Evolutionary conservation across 2,329 filamentous ascomycete genomes (phyloP).

Genomic region (Talaromyces sp.): DNA sequence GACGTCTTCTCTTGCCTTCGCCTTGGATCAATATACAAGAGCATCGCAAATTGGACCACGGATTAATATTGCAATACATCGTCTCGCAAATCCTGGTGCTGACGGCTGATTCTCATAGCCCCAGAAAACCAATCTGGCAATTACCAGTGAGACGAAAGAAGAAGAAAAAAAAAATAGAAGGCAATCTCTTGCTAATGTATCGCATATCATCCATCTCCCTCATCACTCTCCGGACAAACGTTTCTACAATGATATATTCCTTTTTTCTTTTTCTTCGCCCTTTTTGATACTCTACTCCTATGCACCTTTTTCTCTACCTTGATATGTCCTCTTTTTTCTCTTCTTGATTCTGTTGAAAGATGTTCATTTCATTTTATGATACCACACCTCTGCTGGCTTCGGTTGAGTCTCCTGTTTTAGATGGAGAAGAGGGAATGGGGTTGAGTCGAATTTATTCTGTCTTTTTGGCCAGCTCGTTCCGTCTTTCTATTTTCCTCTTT

Average conservation of each 20-base stretch:
- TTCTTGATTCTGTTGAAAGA: slow-evolving; percentile 25
- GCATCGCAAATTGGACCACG: slow-evolving; percentile 22
- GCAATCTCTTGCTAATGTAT: neutral
- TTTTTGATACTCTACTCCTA: neutral
- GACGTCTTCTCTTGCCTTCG: slow-evolving; percentile 19
- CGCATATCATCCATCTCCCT: neutral
- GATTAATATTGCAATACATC: slow-evolving; percentile 21
- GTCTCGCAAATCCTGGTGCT: slow-evolving; percentile 28
- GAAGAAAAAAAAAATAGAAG: slow-evolving; percentile 6
- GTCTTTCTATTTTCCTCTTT: neutral
- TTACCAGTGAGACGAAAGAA: slow-evolving; percentile 26
- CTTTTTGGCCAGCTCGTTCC: neutral
- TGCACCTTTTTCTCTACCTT: slow-evolving; percentile 6
- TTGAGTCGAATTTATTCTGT: slow-evolving; percentile 1
- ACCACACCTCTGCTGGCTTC: slow-evolving; percentile 10
- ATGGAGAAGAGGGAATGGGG: neutral
- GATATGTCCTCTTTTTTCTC: slow-evolving; percentile 13
- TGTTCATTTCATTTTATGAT: slow-evolving; percentile 21
- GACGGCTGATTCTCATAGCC: slow-evolving; percentile 29
- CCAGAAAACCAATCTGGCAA: slow-evolving; percentile 31
- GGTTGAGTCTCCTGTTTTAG: slow-evolving; percentile 8
- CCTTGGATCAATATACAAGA: slow-evolving; percentile 20
- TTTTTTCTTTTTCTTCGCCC: neutral
- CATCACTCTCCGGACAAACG: neutral
- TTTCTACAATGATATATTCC: neutral